Evolutionary conservation across 805 yeast genomes (phyloP).

Genomic region (Alloascoidea hylecoeti): DNA sequence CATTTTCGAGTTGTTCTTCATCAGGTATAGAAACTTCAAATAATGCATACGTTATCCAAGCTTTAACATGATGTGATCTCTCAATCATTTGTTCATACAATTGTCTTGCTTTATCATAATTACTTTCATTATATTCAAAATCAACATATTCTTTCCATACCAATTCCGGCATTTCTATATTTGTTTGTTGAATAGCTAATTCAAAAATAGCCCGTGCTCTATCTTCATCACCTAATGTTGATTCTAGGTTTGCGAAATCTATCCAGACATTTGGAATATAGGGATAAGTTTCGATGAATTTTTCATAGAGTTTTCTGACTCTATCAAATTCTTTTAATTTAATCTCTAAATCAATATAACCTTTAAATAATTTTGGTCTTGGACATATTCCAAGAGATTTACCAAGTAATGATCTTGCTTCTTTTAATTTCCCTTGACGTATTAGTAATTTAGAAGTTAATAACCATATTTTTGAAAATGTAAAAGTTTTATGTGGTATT

Average conservation of each 20-base stretch:
- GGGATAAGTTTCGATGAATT: slow-evolving; percentile 38
- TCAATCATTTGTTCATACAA: slow-evolving; percentile 28
- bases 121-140: slow-evolving; percentile 44
- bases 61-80: slow-evolving; percentile 18
- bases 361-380: slow-evolving; percentile 38
- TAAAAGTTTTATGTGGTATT: slow-evolving; percentile 45
- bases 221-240: slow-evolving; percentile 47
- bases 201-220: slow-evolving; percentile 53
- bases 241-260: slow-evolving; percentile 57
- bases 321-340: slow-evolving; percentile 68
- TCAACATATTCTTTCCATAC: slow-evolving; percentile 33
- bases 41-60: slow-evolving; percentile 56
- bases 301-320: slow-evolving; percentile 59
- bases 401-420: slow-evolving; percentile 61
- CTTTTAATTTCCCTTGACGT: slow-evolving; percentile 32
- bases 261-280: slow-evolving; percentile 33
- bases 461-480: slow-evolving; percentile 67
- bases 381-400: slow-evolving; percentile 56
- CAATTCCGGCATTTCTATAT: slow-evolving; percentile 13
- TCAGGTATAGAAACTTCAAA: slow-evolving; percentile 60
- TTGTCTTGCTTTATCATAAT: slow-evolving; percentile 39
- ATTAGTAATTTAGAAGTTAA: slow-evolving; percentile 59
- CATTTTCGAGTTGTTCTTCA: slow-evolving; percentile 28
- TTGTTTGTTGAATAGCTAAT: slow-evolving; percentile 26
- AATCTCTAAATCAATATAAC: slow-evolving; percentile 57